Evolutionary conservation across 306 rosid species (phyloP).

Genomic region (Citrullus colocynthis): DNA sequence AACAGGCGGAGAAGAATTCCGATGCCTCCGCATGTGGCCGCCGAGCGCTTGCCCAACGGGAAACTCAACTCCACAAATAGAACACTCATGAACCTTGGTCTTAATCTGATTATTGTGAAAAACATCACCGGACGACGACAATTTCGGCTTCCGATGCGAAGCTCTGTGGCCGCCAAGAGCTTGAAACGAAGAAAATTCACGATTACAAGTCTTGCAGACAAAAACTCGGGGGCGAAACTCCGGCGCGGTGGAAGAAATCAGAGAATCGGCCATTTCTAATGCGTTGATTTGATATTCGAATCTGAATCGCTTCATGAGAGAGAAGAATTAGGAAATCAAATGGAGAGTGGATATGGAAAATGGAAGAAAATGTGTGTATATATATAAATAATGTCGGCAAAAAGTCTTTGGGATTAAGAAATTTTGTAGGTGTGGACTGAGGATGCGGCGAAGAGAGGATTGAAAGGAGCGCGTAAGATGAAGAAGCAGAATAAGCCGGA

Average conservation of each 20-base stretch:
- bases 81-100: conserved; percentile 49
- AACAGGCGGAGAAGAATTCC: conserved; percentile 3
- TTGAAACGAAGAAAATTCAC: conserved; percentile 52
- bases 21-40: conserved; percentile 91
- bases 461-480: neutral
- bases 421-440: neutral
- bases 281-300: neutral
- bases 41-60: conserved; percentile 79
- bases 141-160: conserved; percentile 58
- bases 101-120: conserved; percentile 1
- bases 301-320: conserved; percentile 41
- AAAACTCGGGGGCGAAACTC: conserved; percentile 5
- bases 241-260: conserved; percentile 27
- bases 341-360: neutral
- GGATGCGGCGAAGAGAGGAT: neutral
- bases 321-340: neutral
- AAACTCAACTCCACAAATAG: conserved; percentile 62
- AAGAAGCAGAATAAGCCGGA: neutral
- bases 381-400: neutral
- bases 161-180: conserved; percentile 92
- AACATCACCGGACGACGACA: conserved; percentile 3
- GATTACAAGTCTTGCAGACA: conserved; percentile 56
- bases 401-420: neutral
- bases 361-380: neutral
- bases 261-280: conserved; percentile 19